Conservation (phyloP, 2,329 filamentous ascomycete genomes). For the Phaeosphaeriaceae sp. region DNA sequence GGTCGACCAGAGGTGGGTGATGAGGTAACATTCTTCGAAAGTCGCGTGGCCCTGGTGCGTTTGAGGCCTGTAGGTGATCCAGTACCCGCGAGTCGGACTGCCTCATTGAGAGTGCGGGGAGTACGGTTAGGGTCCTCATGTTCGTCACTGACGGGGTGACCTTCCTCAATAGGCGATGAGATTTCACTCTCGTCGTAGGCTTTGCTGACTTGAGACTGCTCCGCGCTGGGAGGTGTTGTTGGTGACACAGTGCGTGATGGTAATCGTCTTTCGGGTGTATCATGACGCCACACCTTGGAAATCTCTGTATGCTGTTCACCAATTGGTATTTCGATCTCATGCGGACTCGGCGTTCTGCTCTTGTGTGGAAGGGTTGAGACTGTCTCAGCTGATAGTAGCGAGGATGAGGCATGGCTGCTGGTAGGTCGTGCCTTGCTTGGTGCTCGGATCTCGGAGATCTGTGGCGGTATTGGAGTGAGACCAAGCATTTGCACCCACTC, state of each 20-base stretch:
- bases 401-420: slow-evolving; percentile 62
- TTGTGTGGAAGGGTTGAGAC: slow-evolving; percentile 44
- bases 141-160: slow-evolving; percentile 17
- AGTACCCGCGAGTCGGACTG: slow-evolving; percentile 38
- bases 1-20: slow-evolving; percentile 37
- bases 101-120: slow-evolving; percentile 47
- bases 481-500: slow-evolving; percentile 93
- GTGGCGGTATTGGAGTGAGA: slow-evolving; percentile 67
- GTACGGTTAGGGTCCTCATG: slow-evolving; percentile 36
- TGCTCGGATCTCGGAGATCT: slow-evolving; percentile 60
- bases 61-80: slow-evolving; percentile 43
- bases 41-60: slow-evolving; percentile 49
- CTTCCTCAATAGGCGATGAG: slow-evolving; percentile 23
- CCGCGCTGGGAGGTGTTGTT: slow-evolving; percentile 47
- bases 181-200: slow-evolving; percentile 18
- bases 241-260: slow-evolving; percentile 43
- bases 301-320: slow-evolving; percentile 61
- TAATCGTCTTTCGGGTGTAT: slow-evolving; percentile 38
- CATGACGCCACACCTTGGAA: slow-evolving; percentile 55
- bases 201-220: slow-evolving; percentile 39
- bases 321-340: slow-evolving; percentile 67
- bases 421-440: slow-evolving; percentile 49
- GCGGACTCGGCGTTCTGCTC: slow-evolving; percentile 56
- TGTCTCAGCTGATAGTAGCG: slow-evolving; percentile 53
- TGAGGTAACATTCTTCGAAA: slow-evolving; percentile 38